Conservation (phyloP, 2,329 filamentous ascomycete genomes). For the Pseudogymnoascus sp. region DNA sequence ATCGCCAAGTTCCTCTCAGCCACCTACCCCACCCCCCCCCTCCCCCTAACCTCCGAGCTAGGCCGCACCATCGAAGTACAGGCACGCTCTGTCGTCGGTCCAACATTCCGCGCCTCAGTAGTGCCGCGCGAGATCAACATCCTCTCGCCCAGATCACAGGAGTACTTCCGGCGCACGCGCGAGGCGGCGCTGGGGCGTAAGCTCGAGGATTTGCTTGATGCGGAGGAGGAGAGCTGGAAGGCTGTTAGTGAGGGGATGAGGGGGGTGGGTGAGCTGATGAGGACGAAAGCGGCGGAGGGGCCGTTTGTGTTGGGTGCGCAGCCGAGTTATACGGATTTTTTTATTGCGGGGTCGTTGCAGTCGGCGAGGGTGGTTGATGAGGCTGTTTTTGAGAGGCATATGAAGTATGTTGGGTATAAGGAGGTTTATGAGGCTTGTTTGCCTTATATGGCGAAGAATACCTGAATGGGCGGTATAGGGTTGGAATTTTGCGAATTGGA, state of each 20-base stretch:
- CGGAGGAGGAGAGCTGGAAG: slow-evolving; percentile 26
- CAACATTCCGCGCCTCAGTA: slow-evolving; percentile 25
- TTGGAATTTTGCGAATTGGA: background rate
- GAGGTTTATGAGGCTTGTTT: slow-evolving; percentile 19
- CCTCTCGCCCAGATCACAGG: slow-evolving; percentile 29
- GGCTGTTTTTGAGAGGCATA: slow-evolving; percentile 23
- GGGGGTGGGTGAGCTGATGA: slow-evolving; percentile 28
- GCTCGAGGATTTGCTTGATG: slow-evolving; percentile 31
- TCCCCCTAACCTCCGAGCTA: slow-evolving; percentile 30
- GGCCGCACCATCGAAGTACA: slow-evolving; percentile 28
- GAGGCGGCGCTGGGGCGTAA: slow-evolving; percentile 29
- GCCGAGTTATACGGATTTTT: slow-evolving; percentile 33
- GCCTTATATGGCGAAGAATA: slow-evolving; percentile 11
- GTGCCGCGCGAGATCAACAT: slow-evolving; percentile 32
- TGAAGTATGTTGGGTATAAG: slow-evolving; percentile 20
- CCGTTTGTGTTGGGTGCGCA: slow-evolving; percentile 32
- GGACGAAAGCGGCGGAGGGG: slow-evolving; percentile 28
- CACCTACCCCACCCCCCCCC: slow-evolving; percentile 30
- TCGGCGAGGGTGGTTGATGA: slow-evolving; percentile 28
- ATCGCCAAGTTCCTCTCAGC: slow-evolving; percentile 35
- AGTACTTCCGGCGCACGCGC: slow-evolving; percentile 33
- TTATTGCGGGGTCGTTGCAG: slow-evolving; percentile 31
- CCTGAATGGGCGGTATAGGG: background rate
- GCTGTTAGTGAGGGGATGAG: slow-evolving; percentile 22
- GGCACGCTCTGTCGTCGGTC: slow-evolving; percentile 25